Conservation (phyloP, 305 asterid species). For the Rubia peregrina region DNA sequence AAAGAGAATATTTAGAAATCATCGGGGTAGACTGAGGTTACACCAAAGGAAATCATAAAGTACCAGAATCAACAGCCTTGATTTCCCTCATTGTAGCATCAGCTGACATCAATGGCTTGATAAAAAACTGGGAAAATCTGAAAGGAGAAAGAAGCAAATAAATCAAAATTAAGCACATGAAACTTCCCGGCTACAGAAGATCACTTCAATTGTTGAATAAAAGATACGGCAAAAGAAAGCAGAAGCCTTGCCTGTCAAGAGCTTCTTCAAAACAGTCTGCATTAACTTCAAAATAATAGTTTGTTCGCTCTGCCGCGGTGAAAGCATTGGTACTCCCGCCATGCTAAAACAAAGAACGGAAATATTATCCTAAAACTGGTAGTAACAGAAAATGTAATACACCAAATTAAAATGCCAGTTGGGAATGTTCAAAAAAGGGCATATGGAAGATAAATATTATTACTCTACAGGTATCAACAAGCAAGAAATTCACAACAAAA, state of each 20-base stretch:
- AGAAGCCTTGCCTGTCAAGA: slow-evolving; percentile 65
- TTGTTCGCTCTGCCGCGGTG: slow-evolving; percentile 78
- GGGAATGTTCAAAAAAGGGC: not conserved
- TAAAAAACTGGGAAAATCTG: slow-evolving; percentile 92
- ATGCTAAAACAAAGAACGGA: slow-evolving; percentile 36
- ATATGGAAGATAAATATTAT: not conserved
- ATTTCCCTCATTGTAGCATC: slow-evolving; percentile 95
- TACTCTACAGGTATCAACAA: not conserved
- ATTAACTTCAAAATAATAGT: slow-evolving; percentile 78
- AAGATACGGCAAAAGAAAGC: slow-evolving; percentile 3
- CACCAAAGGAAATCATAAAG: slow-evolving; percentile 22
- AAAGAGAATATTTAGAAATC: slow-evolving; percentile 18
- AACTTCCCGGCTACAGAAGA: not conserved
- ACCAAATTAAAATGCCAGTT: not conserved
- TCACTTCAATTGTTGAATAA: not conserved
- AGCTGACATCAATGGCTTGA: slow-evolving; percentile 88
- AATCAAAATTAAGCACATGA: slow-evolving; percentile 8
- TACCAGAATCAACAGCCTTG: slow-evolving; percentile 97
- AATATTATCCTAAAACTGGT: not conserved
- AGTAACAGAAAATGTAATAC: not conserved
- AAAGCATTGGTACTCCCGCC: slow-evolving; percentile 97
- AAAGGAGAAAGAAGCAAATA: slow-evolving; percentile 14
- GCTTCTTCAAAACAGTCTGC: slow-evolving; percentile 86
- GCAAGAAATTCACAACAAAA: slow-evolving; percentile 5
- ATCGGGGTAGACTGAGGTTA: slow-evolving; percentile 1